Evolutionary conservation across 2,329 filamentous ascomycete species (phyloP).

Genomic region (Cadophora malorum): DNA sequence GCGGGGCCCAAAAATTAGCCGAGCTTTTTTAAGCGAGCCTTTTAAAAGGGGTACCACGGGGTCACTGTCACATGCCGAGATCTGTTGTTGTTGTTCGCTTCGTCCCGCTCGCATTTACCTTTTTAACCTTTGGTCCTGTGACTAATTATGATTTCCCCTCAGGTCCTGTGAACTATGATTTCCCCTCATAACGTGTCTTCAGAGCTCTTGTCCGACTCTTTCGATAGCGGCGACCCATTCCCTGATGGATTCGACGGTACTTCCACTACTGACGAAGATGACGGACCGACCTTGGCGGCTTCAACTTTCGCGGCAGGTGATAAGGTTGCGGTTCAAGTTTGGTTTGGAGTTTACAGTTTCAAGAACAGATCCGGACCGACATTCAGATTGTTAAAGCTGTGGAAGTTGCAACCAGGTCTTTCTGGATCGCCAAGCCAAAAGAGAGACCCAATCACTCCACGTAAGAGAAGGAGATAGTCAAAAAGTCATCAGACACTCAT

Average conservation of each 20-base stretch:
- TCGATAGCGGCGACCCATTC: slow-evolving; percentile 20
- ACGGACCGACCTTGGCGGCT: slow-evolving; percentile 14
- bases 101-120: not conserved
- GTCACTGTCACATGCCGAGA: not conserved
- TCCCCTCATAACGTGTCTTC: not conserved
- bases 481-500: not conserved
- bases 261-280: slow-evolving; percentile 9
- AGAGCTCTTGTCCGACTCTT: slow-evolving; percentile 17
- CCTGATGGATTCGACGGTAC: slow-evolving; percentile 13
- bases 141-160: too few species aligned
- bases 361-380: slow-evolving; percentile 16
- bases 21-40: not conserved
- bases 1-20: not conserved
- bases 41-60: not conserved
- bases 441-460: slow-evolving; percentile 10
- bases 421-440: slow-evolving; percentile 15
- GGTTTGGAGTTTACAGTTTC: slow-evolving; percentile 21
- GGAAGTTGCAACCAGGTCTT: slow-evolving; percentile 19
- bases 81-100: not conserved
- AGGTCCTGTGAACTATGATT: not conserved
- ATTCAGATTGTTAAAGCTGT: slow-evolving; percentile 20
- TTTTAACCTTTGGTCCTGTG: not conserved
- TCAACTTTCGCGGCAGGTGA: not conserved
- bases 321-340: slow-evolving; percentile 19
- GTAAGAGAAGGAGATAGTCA: not conserved